Base-by-base conservation (phyloP, 2,329 filamentous ascomycete genomes). In the Stagonosporopsis rhizophila region DNA sequence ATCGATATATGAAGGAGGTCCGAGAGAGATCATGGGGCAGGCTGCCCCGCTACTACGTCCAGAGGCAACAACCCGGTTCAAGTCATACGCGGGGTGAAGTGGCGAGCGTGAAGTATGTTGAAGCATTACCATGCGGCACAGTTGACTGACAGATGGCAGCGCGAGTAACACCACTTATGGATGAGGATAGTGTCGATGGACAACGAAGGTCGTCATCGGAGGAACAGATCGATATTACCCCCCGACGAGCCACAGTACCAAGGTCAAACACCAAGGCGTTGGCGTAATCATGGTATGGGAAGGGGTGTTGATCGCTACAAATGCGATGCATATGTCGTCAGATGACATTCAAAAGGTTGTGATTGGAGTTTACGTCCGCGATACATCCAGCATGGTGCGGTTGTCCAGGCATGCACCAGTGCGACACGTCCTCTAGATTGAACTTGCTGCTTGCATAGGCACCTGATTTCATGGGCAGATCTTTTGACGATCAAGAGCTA, bases 1-100 rank as follows among this genome's bases (percentile, higher is more conserved):
- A 69, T n/a, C 62, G 64, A n/a, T 75, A 75, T 15, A 75, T 75
- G 72, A 47, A 66, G 14, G 66, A 73, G 44, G 69, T 74, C 4
- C 50, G 72, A 25, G 65, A 66, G 25, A 54, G 71, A 46, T 68
- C 63, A 40, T 58, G 68, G 60, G 52, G 52, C 47, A 65, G 51
- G 20, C 40, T 69, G 11, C 59, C 60, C 2, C 23, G 40, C 2
- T 56, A 56, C 38, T 48, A 47, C 20, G 6, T 49, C 15, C 23
- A 11, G 3, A 50, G 35, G 30, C 28, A 55, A 14, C 35, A 57
- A 1, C 44, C 62, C 17, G 56, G 58, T 30, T 44, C 46, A 27
- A 38, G 15, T 6, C 48, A 64, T 14, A 11, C 61, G 19, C 52
- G 44, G 8, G 55, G 62, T 30, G 62, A 47, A 50, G 65, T 60